Percentiles rank a stretch among this genome's conserved stretches.
Evolutionary conservation across 108 stramenopile genomes (phyloP).

Genomic region (Schizochytrium sp.): DNA sequence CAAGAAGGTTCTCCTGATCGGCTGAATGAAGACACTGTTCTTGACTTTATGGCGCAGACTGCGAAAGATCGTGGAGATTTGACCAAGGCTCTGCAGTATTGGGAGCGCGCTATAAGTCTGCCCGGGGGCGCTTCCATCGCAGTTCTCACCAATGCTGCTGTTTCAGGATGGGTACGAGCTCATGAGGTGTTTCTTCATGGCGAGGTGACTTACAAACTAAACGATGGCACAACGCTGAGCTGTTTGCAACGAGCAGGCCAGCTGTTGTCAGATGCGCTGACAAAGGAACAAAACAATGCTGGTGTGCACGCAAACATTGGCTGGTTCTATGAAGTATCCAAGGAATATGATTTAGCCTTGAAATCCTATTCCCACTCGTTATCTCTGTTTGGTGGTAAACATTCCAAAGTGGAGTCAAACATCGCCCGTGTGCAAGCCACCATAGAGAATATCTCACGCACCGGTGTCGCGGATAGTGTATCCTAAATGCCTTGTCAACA

Average conservation of each 20-base stretch:
- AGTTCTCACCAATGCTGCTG: constrained; percentile 12
- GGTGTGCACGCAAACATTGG: not conserved
- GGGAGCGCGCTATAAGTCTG: not conserved
- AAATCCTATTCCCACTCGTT: not conserved
- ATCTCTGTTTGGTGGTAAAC: too few species aligned
- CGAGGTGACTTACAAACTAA: not conserved
- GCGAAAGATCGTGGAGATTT: not conserved
- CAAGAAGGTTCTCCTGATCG: not conserved
- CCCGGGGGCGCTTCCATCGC: not conserved
- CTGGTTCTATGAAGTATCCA: not conserved
- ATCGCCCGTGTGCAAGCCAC: too few species aligned
- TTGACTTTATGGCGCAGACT: not conserved
- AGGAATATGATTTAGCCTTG: not conserved
- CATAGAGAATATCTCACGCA: too few species aligned
- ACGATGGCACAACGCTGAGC: not conserved
- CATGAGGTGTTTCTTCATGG: not conserved
- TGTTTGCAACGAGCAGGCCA: not conserved
- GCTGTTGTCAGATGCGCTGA: not conserved
- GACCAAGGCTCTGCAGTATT: not conserved
- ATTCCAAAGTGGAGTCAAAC: too few species aligned
- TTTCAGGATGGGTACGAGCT: constrained; percentile 22
- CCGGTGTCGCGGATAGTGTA: not conserved
- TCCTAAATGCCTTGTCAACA: not conserved
- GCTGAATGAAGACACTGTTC: not conserved
- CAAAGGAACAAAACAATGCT: not conserved